Base-by-base conservation (phyloP, 148 eudicot genomes). In the Chenopodium quinoa region DNA sequence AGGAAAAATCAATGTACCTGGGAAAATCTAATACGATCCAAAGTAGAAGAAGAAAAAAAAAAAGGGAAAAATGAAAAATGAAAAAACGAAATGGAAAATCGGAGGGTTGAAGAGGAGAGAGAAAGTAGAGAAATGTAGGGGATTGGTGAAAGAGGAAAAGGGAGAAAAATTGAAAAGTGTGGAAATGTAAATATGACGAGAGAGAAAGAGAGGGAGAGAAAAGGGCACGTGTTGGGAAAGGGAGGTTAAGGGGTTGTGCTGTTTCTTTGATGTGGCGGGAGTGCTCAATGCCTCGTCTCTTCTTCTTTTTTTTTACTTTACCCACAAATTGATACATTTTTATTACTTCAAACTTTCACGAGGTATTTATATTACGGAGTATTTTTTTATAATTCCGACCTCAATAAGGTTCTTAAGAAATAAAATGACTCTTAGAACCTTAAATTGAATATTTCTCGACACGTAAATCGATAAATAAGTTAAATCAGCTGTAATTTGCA, bases 201-300 rank as follows among this genome's bases (percentile, higher is more conserved):
- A 62, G 70, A 56, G 44, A 29, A 74, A 62, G 69, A 62, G 17
- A 71, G 56, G 73, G 32, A 56, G 75, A 44, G 65, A 37, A 23
- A 79, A 73, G 62, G 88, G 82, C 85, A 89, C 84, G 90, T 88
- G 90, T 75, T n/a, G 81, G 86, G 84, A 3, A 74, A 56, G 78
- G 50, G 11, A 34, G 29, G 25, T 17, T 13, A 64, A 47, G 52
- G 78, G 78, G 80, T 50, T 78, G 79, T 60, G 69, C 87, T 77
- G 86, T 69, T 52, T 78, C 73, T 32, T 76, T 47, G 79, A 73
- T 89, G 86, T 85, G 91, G 88, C 82, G 82, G 86, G 84, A 86
- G 89, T 25, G 11, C 63, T 8, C 66, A 19, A 22, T 54, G 46
- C 52, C 58, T 60, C 67, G 14, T 32, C 25, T 44, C 52, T 46